Conservation (phyloP, 208 protist genomes). For the Crithidia brevicula region DNA sequence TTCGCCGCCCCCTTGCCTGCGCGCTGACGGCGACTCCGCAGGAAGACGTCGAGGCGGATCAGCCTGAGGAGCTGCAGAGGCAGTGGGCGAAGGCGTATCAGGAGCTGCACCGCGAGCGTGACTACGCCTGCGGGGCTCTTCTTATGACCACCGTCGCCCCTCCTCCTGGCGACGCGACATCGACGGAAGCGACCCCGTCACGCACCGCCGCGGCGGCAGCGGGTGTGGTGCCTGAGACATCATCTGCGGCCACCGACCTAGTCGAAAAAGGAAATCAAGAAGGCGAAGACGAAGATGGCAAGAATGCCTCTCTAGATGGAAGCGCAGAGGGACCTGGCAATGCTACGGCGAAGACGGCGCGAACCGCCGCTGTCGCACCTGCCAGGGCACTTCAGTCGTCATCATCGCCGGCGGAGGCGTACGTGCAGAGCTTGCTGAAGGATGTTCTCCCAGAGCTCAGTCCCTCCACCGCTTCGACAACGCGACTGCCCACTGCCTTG, state of each 20-base stretch:
- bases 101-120: slow-evolving; percentile 27
- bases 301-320: too few species aligned
- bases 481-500: slow-evolving; percentile 19
- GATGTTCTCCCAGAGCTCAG: slow-evolving; percentile 18
- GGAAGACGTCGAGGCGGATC: background rate
- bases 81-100: slow-evolving; percentile 1
- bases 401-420: slow-evolving; percentile 41
- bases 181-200: background rate
- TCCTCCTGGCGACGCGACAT: background rate
- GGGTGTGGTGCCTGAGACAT: too few species aligned
- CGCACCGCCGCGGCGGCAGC: background rate
- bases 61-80: background rate
- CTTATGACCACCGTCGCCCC: slow-evolving; percentile 25
- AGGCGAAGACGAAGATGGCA: too few species aligned
- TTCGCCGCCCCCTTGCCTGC: background rate
- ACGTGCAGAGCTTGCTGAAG: slow-evolving; percentile 38
- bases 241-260: too few species aligned
- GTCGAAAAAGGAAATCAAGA: too few species aligned
- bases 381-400: too few species aligned
- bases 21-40: background rate
- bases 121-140: slow-evolving; percentile 34
- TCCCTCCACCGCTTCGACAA: background rate
- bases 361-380: too few species aligned
- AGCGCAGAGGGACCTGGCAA: too few species aligned
- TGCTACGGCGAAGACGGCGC: too few species aligned